These are phyloP conservation scores for Sechiopsis laciniata DNA, from an alignment of 306 rosid genomes.

Conservation along the genomic window DNA sequence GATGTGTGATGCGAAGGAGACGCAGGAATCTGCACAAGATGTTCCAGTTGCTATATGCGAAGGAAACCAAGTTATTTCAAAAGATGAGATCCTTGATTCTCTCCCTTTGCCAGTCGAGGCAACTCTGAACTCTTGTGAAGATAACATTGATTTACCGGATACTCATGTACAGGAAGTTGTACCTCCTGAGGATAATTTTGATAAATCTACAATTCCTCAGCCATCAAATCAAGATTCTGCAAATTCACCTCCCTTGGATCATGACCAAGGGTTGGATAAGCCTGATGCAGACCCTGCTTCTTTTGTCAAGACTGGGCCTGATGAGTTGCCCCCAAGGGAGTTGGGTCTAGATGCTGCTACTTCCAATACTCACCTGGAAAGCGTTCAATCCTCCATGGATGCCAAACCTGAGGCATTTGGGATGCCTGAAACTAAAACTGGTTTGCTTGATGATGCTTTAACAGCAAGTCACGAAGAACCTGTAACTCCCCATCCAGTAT, in stretches of 20 bases:
- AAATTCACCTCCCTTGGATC: constrained; percentile 25
- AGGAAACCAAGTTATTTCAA: constrained; percentile 28
- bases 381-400: constrained; percentile 25
- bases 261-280: constrained; percentile 29
- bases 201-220: constrained; percentile 24
- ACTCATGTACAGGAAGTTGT: constrained; percentile 13
- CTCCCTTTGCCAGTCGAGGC: constrained; percentile 28
- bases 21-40: constrained; percentile 31
- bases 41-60: constrained; percentile 27
- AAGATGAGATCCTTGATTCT: constrained; percentile 27
- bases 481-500: constrained; percentile 29
- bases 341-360: constrained; percentile 5
- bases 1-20: constrained; percentile 58
- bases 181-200: constrained; percentile 24
- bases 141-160: not conserved
- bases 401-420: constrained; percentile 48
- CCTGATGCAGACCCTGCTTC: constrained; percentile 26
- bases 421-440: constrained; percentile 29
- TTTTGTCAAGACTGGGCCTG: constrained; percentile 32
- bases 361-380: constrained; percentile 27
- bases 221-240: constrained; percentile 29
- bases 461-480: constrained; percentile 31
- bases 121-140: constrained; percentile 24
- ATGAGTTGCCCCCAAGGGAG: constrained; percentile 27
- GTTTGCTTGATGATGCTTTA: constrained; percentile 26